Evolutionary conservation across 345 rosid species (phyloP).

Genomic region (Aquilaria malaccensis): DNA sequence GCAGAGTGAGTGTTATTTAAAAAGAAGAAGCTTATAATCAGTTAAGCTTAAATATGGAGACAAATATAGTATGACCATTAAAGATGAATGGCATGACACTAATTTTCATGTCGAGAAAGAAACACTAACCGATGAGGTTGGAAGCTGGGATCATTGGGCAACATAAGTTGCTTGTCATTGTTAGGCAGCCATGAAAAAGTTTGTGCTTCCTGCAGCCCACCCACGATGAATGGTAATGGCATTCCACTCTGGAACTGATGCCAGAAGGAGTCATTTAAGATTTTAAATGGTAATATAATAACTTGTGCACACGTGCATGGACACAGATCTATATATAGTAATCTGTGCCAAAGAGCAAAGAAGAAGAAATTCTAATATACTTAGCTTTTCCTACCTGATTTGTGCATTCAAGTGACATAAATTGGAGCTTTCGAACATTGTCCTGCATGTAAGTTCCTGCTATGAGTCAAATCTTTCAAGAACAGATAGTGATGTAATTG

Average conservation of each 20-base stretch:
- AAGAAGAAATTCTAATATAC: not conserved
- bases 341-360: not conserved
- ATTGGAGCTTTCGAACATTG: too few species aligned
- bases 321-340: too few species aligned
- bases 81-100: not conserved
- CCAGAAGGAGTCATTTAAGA: conserved; percentile 11
- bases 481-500: not conserved
- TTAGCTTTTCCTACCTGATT: too few species aligned
- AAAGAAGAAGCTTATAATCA: conserved; percentile 4
- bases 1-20: not conserved
- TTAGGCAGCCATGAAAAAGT: conserved; percentile 63
- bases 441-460: too few species aligned
- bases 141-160: conserved; percentile 48
- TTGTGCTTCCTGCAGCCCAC: conserved; percentile 55
- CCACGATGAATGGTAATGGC: conserved; percentile 50
- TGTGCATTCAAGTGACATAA: too few species aligned
- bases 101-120: not conserved
- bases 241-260: conserved; percentile 56
- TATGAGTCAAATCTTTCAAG: not conserved
- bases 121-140: conserved; percentile 44
- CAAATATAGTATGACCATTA: not conserved
- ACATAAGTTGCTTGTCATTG: conserved; percentile 42
- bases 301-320: not conserved
- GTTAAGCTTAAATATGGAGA: not conserved
- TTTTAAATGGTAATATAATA: conserved; percentile 2